Percentiles rank a stretch among this genome's conserved stretches.
Conservation (phyloP, 2,329 filamentous ascomycete genomes). For the Neofusicoccum laricinum region DNA sequence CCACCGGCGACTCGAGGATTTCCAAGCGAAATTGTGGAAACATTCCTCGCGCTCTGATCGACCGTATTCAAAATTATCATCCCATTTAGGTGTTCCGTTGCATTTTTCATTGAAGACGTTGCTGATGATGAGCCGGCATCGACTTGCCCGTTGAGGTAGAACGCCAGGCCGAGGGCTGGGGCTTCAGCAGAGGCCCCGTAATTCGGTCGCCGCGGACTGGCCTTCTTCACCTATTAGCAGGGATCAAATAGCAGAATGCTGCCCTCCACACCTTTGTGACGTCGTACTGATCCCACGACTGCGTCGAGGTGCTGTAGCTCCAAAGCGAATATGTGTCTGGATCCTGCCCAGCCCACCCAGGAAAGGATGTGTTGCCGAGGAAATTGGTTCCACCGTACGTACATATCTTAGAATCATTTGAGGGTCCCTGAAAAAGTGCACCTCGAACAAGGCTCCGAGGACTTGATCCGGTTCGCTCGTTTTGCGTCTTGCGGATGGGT, state of each 20-base stretch:
- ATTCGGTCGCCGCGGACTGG: constrained; percentile 24
- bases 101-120: constrained; percentile 20
- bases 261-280: constrained; percentile 18
- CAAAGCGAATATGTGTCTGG: background rate
- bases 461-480: constrained; percentile 2
- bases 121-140: constrained; percentile 32
- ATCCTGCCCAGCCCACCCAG: background rate
- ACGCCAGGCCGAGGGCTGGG: constrained; percentile 34
- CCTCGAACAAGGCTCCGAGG: constrained; percentile 24
- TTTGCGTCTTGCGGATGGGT: background rate
- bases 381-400: constrained; percentile 15
- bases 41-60: constrained; percentile 34
- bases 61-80: constrained; percentile 41
- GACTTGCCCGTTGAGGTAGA: constrained; percentile 40
- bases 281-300: constrained; percentile 23
- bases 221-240: background rate
- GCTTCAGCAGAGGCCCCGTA: constrained; percentile 39
- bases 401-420: background rate
- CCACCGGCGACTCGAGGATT: constrained; percentile 36
- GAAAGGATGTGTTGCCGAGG: constrained; percentile 7
- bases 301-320: constrained; percentile 2
- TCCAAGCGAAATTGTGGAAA: constrained; percentile 31
- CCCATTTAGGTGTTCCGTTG: constrained; percentile 30
- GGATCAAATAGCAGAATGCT: no score
- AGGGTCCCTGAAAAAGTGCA: constrained; percentile 3